Conservation (phyloP, 2,329 filamentous ascomycete genomes). For the Hymenoscyphus albidus region DNA sequence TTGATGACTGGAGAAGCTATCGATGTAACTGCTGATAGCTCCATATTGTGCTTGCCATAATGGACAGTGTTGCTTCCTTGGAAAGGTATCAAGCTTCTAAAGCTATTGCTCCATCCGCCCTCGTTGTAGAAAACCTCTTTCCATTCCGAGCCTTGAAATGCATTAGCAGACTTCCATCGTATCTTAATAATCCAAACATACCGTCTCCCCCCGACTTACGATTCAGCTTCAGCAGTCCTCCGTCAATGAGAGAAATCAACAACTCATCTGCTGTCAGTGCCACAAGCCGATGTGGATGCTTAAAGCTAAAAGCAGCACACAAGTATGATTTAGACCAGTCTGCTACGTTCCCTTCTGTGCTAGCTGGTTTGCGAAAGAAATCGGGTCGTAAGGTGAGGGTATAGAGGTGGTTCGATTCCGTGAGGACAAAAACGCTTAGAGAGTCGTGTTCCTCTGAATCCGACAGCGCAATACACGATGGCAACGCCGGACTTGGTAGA, state of each 20-base stretch:
- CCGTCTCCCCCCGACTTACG: constrained; percentile 41
- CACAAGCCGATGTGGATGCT: constrained; percentile 75
- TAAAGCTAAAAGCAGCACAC: constrained; percentile 71
- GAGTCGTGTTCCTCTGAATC: constrained; percentile 76
- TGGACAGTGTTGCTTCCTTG: constrained; percentile 60
- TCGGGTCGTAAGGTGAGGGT: constrained; percentile 79
- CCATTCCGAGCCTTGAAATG: constrained; percentile 46
- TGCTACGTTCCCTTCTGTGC: constrained; percentile 68
- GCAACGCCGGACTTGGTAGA: constrained; percentile 69
- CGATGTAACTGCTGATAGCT: constrained; percentile 64
- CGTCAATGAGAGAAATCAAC: constrained; percentile 77
- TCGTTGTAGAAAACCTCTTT: constrained; percentile 70
- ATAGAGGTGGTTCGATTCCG: constrained; percentile 74
- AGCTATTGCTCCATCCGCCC: constrained; percentile 65
- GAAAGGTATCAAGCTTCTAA: constrained; percentile 64
- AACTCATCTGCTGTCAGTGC: constrained; percentile 71
- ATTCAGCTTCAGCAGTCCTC: constrained; percentile 68
- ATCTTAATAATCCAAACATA: background rate
- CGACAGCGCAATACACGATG: constrained; percentile 75
- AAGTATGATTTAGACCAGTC: constrained; percentile 73
- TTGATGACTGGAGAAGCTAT: constrained; percentile 50
- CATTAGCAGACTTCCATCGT: constrained; percentile 1
- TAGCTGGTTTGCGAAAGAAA: constrained; percentile 68
- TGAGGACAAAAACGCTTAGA: constrained; percentile 75
- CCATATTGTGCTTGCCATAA: constrained; percentile 61